Base-by-base conservation (phyloP, 192 early-diverging fungal genomes). In the Phycomyces blakesleeanus region DNA sequence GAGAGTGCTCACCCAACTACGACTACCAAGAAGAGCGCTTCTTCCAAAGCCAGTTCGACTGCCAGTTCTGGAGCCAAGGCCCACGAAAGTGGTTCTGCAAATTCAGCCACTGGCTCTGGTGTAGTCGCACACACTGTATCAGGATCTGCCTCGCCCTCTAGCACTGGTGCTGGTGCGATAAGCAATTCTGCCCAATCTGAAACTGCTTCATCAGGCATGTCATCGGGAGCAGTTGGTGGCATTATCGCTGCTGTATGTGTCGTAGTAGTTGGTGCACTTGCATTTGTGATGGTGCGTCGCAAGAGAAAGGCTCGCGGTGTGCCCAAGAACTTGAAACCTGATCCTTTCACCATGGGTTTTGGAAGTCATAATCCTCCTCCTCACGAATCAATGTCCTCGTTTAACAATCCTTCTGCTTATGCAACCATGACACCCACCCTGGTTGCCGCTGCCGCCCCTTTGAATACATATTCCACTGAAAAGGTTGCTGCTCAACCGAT, bases 321-420 rank as follows among this genome's bases (percentile, higher is more conserved):
- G 5, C 18, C 44, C 44, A 55, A 44, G 12, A 64, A 58, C 11
- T 50, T 20, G 11, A 55, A 47, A 20, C 29, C 60, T 25, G 71
- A 61, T 40, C 64, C 71, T 22, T 60, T 66, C 34, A 56, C 71
- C 6, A 73, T 73, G 71, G 66, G 66, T 6, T 68, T 61, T 57
- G 66, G 61, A 39, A 63, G 53, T 41, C n/a, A 54, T 54, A 51
- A 52, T 41, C 50, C 51, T 9, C 50, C 51, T 9, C 61, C 61
- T 11, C 39, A 52, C 22, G 38, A 51, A 52, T 20, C 49, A 24
- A 61, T 29, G 27, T 2, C 29, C 11, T n/a, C 44, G 11, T 47
- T 47, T 12, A 12, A 59, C 9, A 41, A 21, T 59, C 11, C 40
- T 3, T 12, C 57, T 44, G 40, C 57, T 16, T 62, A 52, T 53